These are phyloP conservation scores for Piper longum DNA, from an alignment of 164 flowering plant species.

Conservation along the genomic window DNA sequence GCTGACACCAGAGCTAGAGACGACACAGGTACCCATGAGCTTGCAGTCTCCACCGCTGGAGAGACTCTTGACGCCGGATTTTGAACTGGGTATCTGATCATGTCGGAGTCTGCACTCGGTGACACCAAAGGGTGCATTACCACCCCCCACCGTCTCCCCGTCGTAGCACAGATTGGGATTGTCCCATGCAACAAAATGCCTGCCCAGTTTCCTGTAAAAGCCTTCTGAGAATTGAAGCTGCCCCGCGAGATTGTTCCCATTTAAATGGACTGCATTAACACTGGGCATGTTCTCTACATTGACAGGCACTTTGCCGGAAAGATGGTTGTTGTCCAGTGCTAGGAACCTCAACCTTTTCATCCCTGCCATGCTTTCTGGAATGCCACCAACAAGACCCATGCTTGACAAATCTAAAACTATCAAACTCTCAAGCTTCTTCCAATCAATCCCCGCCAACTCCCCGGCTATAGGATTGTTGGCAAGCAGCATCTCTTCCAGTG, in stretches of 20 bases:
- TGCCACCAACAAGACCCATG: constrained; percentile 39
- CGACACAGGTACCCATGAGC: too few species aligned
- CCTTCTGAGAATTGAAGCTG: constrained; percentile 39
- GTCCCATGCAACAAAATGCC: constrained; percentile 60
- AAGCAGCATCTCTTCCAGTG: constrained; percentile 54
- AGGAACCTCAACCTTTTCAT: constrained; percentile 50
- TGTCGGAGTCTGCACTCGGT: constrained; percentile 25
- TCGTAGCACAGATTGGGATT: constrained; percentile 59
- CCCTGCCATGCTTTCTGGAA: constrained; percentile 50
- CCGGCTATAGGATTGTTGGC: constrained; percentile 68
- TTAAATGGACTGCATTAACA: constrained; percentile 38
- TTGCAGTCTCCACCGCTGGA: constrained; percentile 3
- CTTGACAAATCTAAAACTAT: constrained; percentile 50
- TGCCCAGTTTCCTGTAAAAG: constrained; percentile 59
- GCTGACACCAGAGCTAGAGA: too few species aligned
- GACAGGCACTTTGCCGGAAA: constrained; percentile 44
- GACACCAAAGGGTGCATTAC: constrained; percentile 20
- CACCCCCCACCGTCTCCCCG: constrained; percentile 6
- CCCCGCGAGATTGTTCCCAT: constrained; percentile 72
- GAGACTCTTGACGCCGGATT: constrained; percentile 11
- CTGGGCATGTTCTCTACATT: constrained; percentile 41
- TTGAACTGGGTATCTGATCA: constrained; percentile 8
- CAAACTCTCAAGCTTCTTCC: constrained; percentile 40
- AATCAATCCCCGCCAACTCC: constrained; percentile 27
- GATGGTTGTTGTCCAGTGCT: constrained; percentile 56